These are phyloP conservation scores for Dactylonectria estremocensis DNA, from an alignment of 2,329 filamentous ascomycete genomes.

Conservation along the genomic window DNA sequence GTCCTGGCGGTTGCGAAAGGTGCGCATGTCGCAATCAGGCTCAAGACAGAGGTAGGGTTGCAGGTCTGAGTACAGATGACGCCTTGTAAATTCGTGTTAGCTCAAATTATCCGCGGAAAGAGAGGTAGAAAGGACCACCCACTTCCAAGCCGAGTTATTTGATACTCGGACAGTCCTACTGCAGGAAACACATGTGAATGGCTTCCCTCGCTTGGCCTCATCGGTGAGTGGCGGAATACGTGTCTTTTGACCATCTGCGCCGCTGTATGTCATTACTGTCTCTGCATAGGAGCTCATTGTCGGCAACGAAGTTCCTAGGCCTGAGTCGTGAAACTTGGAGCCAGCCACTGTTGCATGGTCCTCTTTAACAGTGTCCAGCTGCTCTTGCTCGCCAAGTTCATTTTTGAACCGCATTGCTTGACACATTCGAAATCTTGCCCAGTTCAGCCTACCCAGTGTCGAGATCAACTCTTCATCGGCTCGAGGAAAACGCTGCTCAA, in stretches of 20 bases:
- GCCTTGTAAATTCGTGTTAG: neutral
- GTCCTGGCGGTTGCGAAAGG: conserved; percentile 1
- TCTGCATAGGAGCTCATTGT: neutral
- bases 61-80: conserved; percentile 16
- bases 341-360: neutral
- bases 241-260: neutral
- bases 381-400: neutral
- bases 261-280: conserved; percentile 4
- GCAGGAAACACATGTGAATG: conserved; percentile 14
- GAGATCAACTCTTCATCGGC: neutral
- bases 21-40: neutral
- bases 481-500: neutral
- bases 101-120: neutral
- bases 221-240: conserved; percentile 3
- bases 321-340: conserved; percentile 16
- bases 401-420: neutral
- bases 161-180: neutral
- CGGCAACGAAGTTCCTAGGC: conserved; percentile 7
- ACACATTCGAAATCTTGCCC: neutral
- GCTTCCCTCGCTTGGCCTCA: neutral
- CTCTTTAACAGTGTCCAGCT: neutral
- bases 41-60: conserved; percentile 12
- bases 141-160: conserved; percentile 4
- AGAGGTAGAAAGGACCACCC: neutral
- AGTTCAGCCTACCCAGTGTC: neutral